Base-by-base conservation (phyloP, 306 rosid genomes). In the Trifolium dubium region DNA sequence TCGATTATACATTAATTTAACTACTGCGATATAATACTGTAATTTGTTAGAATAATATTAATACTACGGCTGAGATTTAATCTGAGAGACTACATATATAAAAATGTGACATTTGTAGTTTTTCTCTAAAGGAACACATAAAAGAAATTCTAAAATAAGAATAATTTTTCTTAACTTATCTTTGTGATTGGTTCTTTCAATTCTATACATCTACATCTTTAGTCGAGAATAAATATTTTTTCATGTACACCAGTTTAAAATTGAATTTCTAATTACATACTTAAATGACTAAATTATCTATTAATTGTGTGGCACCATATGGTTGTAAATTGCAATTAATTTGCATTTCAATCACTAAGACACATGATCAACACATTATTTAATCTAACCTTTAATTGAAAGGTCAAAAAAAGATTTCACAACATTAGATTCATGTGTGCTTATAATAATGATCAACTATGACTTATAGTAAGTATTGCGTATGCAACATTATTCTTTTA, bases 361-460 rank as follows among this genome's bases (percentile, higher is more conserved):
- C 47, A 30, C 29, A 77, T 23, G 37, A 77, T 77, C 39, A 47
- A 49, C 69, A 44, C 29, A 72, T 7, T 67, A 61, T 56, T 53
- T 73, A 74, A 23, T 74, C 30, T 2, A 63, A 39, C 61, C 58
- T 40, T 44, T 17, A 35, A 53, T 4, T 40, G 2, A 64, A 71
- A 71, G 37, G 72, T 53, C 1, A 62, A 62, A 40, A 40, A 15
- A 44, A 34, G 23, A 23, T 51, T 70, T 71, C 34, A 51, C 59
- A 23, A 28, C 23, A 55, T 63, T 13, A 35, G 7, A 41, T 75
- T 78, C 47, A 67, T 73, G 73, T 64, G 50, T 37, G 56, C 4
- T 47, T 46, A 72, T 56, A 51, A 64, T 55, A 49, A 72, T 66
- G 64, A 55, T 65, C 40, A 56, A 13, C 47, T 35, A 31, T 72